phyloP scores from a whole-genome alignment of 2,329 filamentous ascomycete species.

The Colletotrichum paranaense region DNA sequence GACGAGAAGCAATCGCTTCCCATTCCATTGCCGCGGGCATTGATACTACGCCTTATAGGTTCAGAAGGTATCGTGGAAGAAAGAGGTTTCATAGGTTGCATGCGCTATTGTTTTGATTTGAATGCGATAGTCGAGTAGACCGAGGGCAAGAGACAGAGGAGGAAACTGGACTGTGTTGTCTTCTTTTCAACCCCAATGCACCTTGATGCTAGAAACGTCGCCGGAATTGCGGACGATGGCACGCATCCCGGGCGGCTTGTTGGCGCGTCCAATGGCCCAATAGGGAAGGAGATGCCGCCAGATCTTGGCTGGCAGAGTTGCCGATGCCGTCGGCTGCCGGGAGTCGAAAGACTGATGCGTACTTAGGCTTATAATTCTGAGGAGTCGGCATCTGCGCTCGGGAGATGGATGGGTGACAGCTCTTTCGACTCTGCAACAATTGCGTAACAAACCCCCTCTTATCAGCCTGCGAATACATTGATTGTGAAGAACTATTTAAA shows the following conservation, averaged over 20 bases:
- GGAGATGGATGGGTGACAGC: background rate
- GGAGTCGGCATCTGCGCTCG: constrained; percentile 5
- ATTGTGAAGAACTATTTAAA: background rate
- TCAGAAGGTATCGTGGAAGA: background rate
- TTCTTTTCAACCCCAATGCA: background rate
- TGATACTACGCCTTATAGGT: background rate
- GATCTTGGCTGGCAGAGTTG: background rate
- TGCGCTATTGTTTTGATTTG: background rate
- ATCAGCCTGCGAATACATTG: background rate
- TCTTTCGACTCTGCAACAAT: background rate
- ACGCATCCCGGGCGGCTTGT: background rate
- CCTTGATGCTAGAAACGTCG: background rate
- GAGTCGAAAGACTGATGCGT: background rate
- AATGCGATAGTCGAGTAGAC: background rate
- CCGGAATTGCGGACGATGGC: background rate
- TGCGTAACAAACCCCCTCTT: background rate
- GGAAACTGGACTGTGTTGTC: background rate
- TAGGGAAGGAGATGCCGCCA: constrained; percentile 20
- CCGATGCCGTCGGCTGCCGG: background rate
- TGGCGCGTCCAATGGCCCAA: background rate
- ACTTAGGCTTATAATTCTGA: background rate
- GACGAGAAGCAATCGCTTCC: constrained; percentile 28
- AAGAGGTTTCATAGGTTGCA: no score
- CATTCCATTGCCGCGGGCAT: constrained; percentile 24
- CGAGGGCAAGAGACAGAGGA: background rate